These are phyloP conservation scores for Ajuga reptans DNA, from an alignment of 305 asterid species.

Conservation along the genomic window DNA sequence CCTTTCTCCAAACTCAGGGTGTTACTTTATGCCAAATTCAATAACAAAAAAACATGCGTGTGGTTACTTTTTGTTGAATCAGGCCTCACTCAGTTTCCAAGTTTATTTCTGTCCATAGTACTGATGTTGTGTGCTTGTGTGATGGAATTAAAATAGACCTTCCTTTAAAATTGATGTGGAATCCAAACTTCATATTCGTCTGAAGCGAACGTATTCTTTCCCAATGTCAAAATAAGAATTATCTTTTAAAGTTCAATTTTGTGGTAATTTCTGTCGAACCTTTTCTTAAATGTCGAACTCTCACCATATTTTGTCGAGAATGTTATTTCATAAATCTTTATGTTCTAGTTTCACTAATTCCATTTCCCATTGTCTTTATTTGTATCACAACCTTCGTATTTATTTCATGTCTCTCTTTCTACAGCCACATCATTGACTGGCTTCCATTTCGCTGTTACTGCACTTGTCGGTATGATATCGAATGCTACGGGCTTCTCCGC, in stretches of 20 bases:
- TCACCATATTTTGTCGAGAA: background rate
- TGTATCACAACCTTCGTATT: slow-evolving; percentile 8
- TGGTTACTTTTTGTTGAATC: background rate
- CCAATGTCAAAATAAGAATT: background rate
- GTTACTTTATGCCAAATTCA: background rate
- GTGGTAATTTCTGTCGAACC: background rate
- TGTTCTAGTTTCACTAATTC: slow-evolving; percentile 6
- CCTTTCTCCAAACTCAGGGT: background rate
- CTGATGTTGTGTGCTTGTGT: slow-evolving; percentile 1
- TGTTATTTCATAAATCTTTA: background rate
- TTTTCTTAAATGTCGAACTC: background rate
- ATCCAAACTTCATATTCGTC: background rate
- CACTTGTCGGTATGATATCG: slow-evolving; percentile 82
- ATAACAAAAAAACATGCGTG: background rate
- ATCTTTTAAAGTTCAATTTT: background rate
- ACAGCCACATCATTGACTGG: slow-evolving; percentile 93
- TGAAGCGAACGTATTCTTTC: background rate
- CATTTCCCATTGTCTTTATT: background rate
- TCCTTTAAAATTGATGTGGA: background rate
- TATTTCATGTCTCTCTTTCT: slow-evolving; percentile 20
- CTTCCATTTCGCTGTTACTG: slow-evolving; percentile 84
- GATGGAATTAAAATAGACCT: background rate
- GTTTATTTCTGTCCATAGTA: background rate
- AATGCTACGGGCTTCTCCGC: slow-evolving; percentile 72
- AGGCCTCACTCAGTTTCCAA: background rate